Evolutionary conservation across 331 rosid species (phyloP).

Genomic region (Cydonia oblonga): DNA sequence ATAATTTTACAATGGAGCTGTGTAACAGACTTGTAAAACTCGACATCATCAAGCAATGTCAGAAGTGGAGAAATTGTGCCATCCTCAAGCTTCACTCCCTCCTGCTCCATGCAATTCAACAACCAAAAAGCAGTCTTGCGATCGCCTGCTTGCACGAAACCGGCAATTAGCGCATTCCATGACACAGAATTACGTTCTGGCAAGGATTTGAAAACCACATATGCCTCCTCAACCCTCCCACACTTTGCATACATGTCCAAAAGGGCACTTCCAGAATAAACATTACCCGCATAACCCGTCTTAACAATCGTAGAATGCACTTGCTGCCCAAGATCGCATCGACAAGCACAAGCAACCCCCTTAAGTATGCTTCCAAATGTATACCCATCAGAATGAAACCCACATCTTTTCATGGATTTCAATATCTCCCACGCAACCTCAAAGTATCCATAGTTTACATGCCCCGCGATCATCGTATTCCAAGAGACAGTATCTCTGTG

Average conservation of each 20-base stretch:
- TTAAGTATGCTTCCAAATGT: conserved; percentile 71
- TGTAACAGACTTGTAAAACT: conserved; percentile 23
- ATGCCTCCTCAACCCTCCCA: conserved; percentile 53
- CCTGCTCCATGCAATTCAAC: conserved; percentile 43
- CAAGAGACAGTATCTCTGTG: conserved; percentile 63
- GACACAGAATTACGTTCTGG: conserved; percentile 42
- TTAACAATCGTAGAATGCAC: conserved; percentile 52
- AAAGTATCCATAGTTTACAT: conserved; percentile 24
- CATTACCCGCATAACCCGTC: conserved; percentile 32
- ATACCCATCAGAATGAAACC: conserved; percentile 33
- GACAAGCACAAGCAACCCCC: conserved; percentile 32
- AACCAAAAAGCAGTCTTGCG: conserved; percentile 31
- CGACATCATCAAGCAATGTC: conserved; percentile 53
- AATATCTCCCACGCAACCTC: conserved; percentile 32
- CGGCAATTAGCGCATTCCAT: conserved; percentile 67
- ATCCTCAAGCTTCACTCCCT: conserved; percentile 46
- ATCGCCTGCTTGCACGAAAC: conserved; percentile 45
- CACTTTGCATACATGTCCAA: conserved; percentile 88
- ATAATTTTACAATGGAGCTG: conserved; percentile 58
- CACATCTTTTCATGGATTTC: conserved; percentile 37
- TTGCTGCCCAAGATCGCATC: conserved; percentile 40
- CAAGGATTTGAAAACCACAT: conserved; percentile 28
- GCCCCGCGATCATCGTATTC: conserved; percentile 57
- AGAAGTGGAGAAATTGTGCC: conserved; percentile 69
- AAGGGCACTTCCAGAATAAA: conserved; percentile 62